Evolutionary conservation across 164 flowering plant species (phyloP), one percentile per base, ranked within the genome.

Genomic region (Saururus chinensis): DNA sequence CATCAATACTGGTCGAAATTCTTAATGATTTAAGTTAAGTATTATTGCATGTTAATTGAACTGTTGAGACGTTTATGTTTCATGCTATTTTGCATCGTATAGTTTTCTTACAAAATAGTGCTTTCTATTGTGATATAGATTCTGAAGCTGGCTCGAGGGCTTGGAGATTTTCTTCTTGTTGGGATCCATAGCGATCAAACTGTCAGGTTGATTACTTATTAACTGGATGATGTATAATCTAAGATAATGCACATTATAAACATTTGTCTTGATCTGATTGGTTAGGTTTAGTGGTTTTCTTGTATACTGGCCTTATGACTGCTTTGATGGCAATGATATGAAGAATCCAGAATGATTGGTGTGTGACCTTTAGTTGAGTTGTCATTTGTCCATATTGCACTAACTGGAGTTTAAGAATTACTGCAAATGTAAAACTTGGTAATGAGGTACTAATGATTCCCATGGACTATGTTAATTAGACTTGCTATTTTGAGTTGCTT

Each of bases 131-230:
- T 64, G 19, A 11, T 66, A 40, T 62, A 92, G 98, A 88, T 89
- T 53, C 68, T 92, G 61, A 85, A 78, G 81, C 74, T 82, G 74
- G 98, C 98, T 64, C 81, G 95, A 51, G 87, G 74, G 56, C 92
- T 88, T 70, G 98, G 98, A 60, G 98, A 92, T 72, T 92, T 92
- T 76, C 84, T 92, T 59, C 96, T 92, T 70, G 98, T 92, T 63
- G 98, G 98, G 19, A 86, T 92, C 65, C 97, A 88, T 69, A 79
- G 89, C 40, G 98, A 92, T 76, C 96, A 78, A 72, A 86, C 89
- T 67, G 89, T 89, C 78, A 88, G 96, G 98, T 92, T 55, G 30
- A 0, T 23, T 14, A 3, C 23, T 23, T 23, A 12, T 53, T 45
- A 12, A 17, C 49, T 9, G 49, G 49, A 45, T 17, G 17, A 10